Evolutionary conservation across 176 grass and related monocot species (phyloP).

Genomic region (maize (Zea mays)): Zm-B73-REFERENCE-NAM-5.0 NC_050101.1:24244501-24245000

Average conservation of each 20-base stretch:
- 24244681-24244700: not conserved
- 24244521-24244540: too few species aligned
- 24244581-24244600: not conserved
- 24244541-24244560: too few species aligned
- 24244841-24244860: not conserved
- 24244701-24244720: not conserved
- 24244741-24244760: not conserved
- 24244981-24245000: not conserved
- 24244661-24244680: not conserved
- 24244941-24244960: not conserved
- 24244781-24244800: not conserved
- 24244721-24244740: not conserved
- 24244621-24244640: not conserved
- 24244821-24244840: not conserved
- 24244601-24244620: not conserved
- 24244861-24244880: too few species aligned
- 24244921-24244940: not conserved
- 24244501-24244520: too few species aligned
- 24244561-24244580: not conserved
- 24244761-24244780: not conserved
- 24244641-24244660: not conserved
- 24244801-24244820: too few species aligned
- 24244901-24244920: not conserved
- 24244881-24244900: not conserved
- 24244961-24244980: not conserved